Percentiles rank a stretch among this genome's conserved stretches.
phyloP scores from a whole-genome alignment of 768 basidiomycete genomes.

The Leccinum truebloodii region DNA sequence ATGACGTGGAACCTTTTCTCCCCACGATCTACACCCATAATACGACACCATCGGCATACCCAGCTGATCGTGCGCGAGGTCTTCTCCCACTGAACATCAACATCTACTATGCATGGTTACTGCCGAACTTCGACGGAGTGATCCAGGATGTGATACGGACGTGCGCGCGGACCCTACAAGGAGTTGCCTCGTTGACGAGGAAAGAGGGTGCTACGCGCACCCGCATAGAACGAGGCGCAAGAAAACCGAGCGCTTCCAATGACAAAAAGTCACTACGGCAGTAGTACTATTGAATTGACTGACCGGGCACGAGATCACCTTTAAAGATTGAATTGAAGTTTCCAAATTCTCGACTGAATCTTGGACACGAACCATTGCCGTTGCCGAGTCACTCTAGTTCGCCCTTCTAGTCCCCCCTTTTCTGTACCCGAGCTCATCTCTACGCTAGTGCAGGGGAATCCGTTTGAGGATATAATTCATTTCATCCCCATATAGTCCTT shows the following conservation, averaged over 20 bases:
- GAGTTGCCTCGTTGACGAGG: constrained; percentile 41
- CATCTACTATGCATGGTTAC: constrained; percentile 36
- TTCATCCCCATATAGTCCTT: too few species aligned
- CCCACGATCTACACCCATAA: constrained; percentile 40
- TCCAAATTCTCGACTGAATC: too few species aligned
- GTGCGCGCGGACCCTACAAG: constrained; percentile 39
- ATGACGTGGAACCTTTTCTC: constrained; percentile 47
- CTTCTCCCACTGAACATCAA: constrained; percentile 49
- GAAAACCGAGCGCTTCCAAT: too few species aligned
- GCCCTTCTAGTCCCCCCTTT: too few species aligned
- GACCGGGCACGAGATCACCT: too few species aligned
- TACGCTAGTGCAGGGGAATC: background rate
- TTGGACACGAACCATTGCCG: background rate
- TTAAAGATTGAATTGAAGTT: too few species aligned
- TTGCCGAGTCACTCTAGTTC: background rate
- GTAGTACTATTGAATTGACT: too few species aligned
- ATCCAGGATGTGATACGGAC: constrained; percentile 39
- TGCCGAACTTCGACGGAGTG: background rate
- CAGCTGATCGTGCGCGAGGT: constrained; percentile 38
- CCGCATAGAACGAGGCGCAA: too few species aligned
- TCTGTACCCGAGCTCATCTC: background rate
- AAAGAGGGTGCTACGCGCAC: too few species aligned
- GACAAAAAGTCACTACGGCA: too few species aligned
- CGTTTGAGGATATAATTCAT: background rate
- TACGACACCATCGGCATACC: constrained; percentile 42